Base-by-base conservation (phyloP, 2,329 filamentous ascomycete species). In the Colletotrichum brevisporum region DNA sequence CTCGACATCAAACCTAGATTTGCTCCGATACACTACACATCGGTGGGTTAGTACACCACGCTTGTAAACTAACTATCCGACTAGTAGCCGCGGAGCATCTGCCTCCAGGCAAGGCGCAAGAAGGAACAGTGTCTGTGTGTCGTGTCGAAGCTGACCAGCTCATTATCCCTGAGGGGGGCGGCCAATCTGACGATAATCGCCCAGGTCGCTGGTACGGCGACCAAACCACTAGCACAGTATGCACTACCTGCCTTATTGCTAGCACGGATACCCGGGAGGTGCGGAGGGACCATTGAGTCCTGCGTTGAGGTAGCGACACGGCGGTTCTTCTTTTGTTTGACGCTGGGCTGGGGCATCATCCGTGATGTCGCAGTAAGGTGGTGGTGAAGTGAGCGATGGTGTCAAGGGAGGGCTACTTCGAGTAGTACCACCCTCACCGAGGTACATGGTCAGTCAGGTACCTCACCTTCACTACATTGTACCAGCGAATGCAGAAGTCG, bases 121-220 rank as follows among this genome's bases (percentile, higher is more conserved):
- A 52, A 60, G 57, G 31, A 43, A 60, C 31, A 12, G 47, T 41
- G 57, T 60, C 57, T 52, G 57, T 60, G 56, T 50, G 41, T 43
- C 51, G 56, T 50, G 41, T 43, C 41, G 41, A 21, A 16, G 47
- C 57, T 60, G 47, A 51, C n/a, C 43, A 31, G 54, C 39, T 53
- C 21, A 48, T 53, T 54, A 53, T 52, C 54, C 18, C 26, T 59
- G 61, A 36, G 53, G 31, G 52, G 52, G 31, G 9, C 36, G 31
- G 8, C 31, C 31, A 61, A 26, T 61, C 50, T 48, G 26, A 61
- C 50, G 55, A 39, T 31, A 52, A 26, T 39, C 53, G 65, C 65
- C 60, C 60, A 39, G 47, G 24, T 15, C 15, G 39, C 9, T 45
- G 39, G 24, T 24, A 53, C 15, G 31, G 31, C 24, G 27, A 36